phyloP scores from a whole-genome alignment of 2,329 filamentous ascomycete species.

The Fusarium humuli region DNA sequence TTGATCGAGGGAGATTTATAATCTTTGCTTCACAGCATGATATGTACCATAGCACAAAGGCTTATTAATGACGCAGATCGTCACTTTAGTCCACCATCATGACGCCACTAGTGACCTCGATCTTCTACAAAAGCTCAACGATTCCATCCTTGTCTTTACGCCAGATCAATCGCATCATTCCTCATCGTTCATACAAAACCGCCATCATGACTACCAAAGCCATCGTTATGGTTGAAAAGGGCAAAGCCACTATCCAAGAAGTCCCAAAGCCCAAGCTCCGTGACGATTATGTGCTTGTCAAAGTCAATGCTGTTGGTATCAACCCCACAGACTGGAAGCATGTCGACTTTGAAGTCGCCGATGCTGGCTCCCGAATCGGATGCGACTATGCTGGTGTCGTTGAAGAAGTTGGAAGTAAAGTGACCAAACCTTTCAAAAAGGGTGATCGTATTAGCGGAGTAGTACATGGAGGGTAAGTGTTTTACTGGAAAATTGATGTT shows the following conservation, averaged over 20 bases:
- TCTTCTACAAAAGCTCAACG: background rate
- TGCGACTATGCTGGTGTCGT: conserved; percentile 63
- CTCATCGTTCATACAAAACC: background rate
- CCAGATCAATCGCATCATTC: background rate
- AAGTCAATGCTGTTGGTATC: conserved; percentile 49
- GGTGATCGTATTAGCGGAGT: conserved; percentile 58
- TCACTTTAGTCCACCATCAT: background rate
- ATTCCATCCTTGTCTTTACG: background rate
- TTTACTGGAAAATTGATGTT: background rate
- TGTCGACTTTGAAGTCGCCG: conserved; percentile 34
- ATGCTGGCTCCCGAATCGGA: conserved; percentile 47
- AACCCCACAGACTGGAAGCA: conserved; percentile 53
- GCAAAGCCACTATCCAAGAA: conserved; percentile 11
- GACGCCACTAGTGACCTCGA: background rate
- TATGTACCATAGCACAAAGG: background rate
- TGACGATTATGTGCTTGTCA: conserved; percentile 48
- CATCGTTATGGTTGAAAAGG: conserved; percentile 13
- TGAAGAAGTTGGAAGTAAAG: conserved; percentile 57
- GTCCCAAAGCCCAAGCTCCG: conserved; percentile 15
- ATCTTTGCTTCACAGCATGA: background rate
- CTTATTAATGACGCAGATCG: background rate
- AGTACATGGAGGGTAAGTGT: conserved; percentile 21
- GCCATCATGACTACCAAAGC: conserved; percentile 15
- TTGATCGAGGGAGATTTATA: conserved; percentile 1
- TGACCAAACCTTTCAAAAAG: conserved; percentile 54